Conservation (phyloP, 2,329 filamentous ascomycete species). For the Alternaria triticina region DNA sequence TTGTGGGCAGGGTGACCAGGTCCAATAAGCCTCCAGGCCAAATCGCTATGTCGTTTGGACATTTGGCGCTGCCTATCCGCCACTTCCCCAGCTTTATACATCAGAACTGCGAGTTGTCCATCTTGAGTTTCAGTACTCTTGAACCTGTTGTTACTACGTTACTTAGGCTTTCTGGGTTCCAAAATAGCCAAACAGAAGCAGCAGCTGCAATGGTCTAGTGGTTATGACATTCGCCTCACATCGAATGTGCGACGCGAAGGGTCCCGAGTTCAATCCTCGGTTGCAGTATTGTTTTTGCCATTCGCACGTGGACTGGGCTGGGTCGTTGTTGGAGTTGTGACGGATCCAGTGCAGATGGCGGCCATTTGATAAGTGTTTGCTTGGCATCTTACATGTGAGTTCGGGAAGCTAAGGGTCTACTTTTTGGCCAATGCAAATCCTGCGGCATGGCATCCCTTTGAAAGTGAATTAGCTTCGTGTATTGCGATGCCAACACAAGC, state of each 20-base stretch:
- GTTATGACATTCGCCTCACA: constrained; percentile 11
- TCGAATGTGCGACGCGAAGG: background rate
- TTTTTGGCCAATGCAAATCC: background rate
- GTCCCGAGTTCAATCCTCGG: constrained; percentile 5
- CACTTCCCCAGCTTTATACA: background rate
- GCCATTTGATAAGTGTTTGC: background rate
- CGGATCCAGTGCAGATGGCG: background rate
- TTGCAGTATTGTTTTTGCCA: constrained; percentile 8
- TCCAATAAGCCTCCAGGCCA: background rate
- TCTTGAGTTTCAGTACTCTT: background rate
- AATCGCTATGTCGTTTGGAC: background rate
- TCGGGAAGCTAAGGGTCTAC: background rate
- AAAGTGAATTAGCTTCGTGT: background rate
- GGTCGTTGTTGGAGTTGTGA: background rate
- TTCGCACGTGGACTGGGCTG: background rate
- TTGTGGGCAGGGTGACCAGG: background rate
- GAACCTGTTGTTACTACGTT: background rate
- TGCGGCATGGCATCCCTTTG: background rate
- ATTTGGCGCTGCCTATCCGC: background rate
- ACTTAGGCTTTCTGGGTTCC: background rate
- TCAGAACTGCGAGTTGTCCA: background rate
- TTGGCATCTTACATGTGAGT: background rate
- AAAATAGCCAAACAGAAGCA: background rate
- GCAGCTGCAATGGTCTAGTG: constrained; percentile 6
- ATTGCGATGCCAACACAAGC: background rate